Conservation (phyloP, 495 filamentous ascomycete species). For the Aspergillus sclerotioniger region DNA sequence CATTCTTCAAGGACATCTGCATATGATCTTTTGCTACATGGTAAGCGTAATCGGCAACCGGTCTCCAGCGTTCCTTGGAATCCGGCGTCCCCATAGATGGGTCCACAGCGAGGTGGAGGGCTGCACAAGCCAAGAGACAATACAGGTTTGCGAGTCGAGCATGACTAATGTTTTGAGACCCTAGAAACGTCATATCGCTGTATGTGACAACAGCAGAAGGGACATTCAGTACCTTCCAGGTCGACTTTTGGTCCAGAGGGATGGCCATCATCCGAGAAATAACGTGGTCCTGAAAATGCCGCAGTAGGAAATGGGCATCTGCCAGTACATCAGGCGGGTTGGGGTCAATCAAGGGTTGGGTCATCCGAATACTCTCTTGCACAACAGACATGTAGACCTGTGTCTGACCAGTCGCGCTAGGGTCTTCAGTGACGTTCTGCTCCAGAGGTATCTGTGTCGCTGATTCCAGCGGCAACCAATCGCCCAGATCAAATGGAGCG, state of each 20-base stretch:
- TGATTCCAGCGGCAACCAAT: neutral
- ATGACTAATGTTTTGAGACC: constrained; percentile 29
- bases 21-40: constrained; percentile 33
- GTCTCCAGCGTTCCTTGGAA: constrained; percentile 27
- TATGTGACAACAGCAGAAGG: constrained; percentile 32
- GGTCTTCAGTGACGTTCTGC: no score
- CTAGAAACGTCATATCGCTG: constrained; percentile 31
- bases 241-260: constrained; percentile 31
- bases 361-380: neutral
- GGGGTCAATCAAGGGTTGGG: neutral
- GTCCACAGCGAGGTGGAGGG: constrained; percentile 27
- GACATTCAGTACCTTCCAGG: constrained; percentile 34
- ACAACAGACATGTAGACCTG: neutral
- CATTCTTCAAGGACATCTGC: constrained; percentile 29
- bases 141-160: constrained; percentile 35
- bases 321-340: constrained; percentile 14
- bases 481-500: constrained; percentile 16
- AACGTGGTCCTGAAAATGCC: constrained; percentile 34
- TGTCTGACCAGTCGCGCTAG: neutral
- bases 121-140: constrained; percentile 31
- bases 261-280: constrained; percentile 35
- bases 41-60: constrained; percentile 25
- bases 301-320: constrained; percentile 29
- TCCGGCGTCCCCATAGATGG: constrained; percentile 10
- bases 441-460: neutral